These are phyloP conservation scores for Fusarium aywerte DNA, from an alignment of 2,329 filamentous ascomycete species.

Conservation along the genomic window DNA sequence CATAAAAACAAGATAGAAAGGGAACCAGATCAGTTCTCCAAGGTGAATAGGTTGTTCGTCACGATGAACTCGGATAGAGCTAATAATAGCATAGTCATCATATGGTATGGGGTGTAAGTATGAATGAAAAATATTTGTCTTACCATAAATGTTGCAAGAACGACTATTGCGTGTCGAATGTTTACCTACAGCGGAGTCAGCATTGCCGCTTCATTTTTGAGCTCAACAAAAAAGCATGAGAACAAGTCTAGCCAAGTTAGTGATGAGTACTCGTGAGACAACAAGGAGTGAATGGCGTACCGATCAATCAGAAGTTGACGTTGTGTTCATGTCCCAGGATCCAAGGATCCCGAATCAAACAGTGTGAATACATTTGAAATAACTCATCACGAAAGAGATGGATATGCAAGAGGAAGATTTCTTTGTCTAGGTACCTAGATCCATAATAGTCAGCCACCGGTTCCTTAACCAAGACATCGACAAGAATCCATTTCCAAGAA, in stretches of 20 bases:
- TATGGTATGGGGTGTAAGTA: conserved; percentile 48
- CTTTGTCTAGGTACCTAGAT: conserved; percentile 51
- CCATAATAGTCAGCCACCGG: conserved; percentile 48
- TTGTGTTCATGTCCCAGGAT: conserved; percentile 64
- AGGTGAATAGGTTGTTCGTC: conserved; percentile 68
- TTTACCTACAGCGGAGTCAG: conserved; percentile 35
- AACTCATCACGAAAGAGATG: conserved; percentile 59
- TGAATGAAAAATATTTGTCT: conserved; percentile 7
- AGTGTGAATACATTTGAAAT: conserved; percentile 67
- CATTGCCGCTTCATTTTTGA: background rate
- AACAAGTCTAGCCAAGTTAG: conserved; percentile 34
- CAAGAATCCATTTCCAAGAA: conserved; percentile 47
- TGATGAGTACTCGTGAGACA: background rate
- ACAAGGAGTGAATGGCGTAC: conserved; percentile 44
- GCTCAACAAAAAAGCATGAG: background rate
- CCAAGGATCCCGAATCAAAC: conserved; percentile 61
- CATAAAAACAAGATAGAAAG: conserved; percentile 5
- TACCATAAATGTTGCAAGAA: conserved; percentile 14
- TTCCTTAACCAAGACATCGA: conserved; percentile 38
- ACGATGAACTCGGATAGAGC: conserved; percentile 63
- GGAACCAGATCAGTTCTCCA: conserved; percentile 67
- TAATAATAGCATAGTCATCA: conserved; percentile 62
- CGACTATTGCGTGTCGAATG: background rate
- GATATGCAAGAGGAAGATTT: conserved; percentile 30
- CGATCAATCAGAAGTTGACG: conserved; percentile 65